Evolutionary conservation across 345 rosid genomes (phyloP).

Genomic region (Leavenworthia alabamica): DNA sequence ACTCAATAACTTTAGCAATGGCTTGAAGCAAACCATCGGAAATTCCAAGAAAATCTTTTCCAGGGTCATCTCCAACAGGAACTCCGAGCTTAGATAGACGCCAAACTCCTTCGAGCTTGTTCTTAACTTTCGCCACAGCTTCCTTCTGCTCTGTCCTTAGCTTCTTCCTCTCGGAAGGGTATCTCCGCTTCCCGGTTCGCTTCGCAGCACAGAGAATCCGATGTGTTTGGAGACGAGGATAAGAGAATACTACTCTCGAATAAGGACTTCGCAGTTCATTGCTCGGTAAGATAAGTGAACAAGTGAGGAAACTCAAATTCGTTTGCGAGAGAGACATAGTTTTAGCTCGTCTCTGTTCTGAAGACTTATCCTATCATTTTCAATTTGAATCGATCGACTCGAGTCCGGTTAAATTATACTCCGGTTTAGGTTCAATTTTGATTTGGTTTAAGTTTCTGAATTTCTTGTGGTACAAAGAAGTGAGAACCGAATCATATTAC

Average conservation of each 20-base stretch:
- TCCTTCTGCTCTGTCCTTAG: conserved; percentile 54
- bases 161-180: conserved; percentile 95
- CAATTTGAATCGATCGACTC: background rate
- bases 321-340: conserved; percentile 31
- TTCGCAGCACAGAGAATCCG: conserved; percentile 45
- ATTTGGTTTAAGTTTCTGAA: background rate
- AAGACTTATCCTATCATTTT: conserved; percentile 21
- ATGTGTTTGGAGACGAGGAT: conserved; percentile 28
- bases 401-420: conserved; percentile 6
- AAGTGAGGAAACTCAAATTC: conserved; percentile 15
- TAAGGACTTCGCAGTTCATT: conserved; percentile 19
- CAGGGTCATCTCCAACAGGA: conserved; percentile 68
- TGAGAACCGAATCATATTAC: background rate
- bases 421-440: conserved; percentile 10
- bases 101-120: conserved; percentile 85
- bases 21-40: conserved; percentile 68
- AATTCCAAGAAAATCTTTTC: conserved; percentile 62
- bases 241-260: background rate
- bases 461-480: background rate
- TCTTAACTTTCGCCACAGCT: conserved; percentile 36
- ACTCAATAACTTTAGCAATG: conserved; percentile 69
- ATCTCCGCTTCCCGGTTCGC: conserved; percentile 79
- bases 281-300: conserved; percentile 14
- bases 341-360: conserved; percentile 1
- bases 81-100: conserved; percentile 75